A percentile compares a stretch with the other conserved stretches of the same genome.
Evolutionary conservation across 768 basidiomycete genomes (phyloP).

Genomic region (Phaffia australis): DNA sequence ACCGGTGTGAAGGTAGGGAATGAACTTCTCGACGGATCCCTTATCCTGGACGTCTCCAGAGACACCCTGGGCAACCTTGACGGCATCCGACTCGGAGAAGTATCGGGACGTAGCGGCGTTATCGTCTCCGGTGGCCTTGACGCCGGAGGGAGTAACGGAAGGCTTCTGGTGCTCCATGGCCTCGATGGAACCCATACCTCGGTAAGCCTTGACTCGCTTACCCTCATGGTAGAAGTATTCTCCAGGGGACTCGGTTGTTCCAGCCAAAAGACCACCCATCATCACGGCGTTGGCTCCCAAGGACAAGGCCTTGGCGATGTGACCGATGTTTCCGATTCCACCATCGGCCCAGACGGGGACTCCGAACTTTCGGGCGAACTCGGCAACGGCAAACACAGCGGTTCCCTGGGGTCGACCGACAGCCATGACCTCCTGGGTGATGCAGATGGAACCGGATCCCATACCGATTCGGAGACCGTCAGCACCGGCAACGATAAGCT

Average conservation of each 20-base stretch:
- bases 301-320: slow-evolving; percentile 90
- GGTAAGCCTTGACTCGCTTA: slow-evolving; percentile 95
- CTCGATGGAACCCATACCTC: slow-evolving; percentile 95
- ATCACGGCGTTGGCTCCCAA: slow-evolving; percentile 93
- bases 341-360: slow-evolving; percentile 96
- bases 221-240: slow-evolving; percentile 99
- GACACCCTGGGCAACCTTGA: slow-evolving; percentile 89
- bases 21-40: slow-evolving; percentile 82
- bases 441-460: slow-evolving; percentile 97
- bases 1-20: slow-evolving; percentile 71
- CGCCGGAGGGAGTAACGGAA: slow-evolving; percentile 33
- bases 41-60: slow-evolving; percentile 96
- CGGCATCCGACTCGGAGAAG: slow-evolving; percentile 80
- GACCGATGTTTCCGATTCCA: slow-evolving; percentile 87
- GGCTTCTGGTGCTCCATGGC: slow-evolving; percentile 72
- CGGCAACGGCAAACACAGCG: slow-evolving; percentile 91
- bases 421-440: slow-evolving; percentile 99
- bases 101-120: slow-evolving; percentile 95
- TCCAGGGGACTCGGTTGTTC: slow-evolving; percentile 92
- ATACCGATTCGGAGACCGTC: slow-evolving; percentile 94
- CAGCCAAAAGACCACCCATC: slow-evolving; percentile 96
- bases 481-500: slow-evolving; percentile 83
- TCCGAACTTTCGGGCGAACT: slow-evolving; percentile 85
- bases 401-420: slow-evolving; percentile 96
- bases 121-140: slow-evolving; percentile 42